Base-by-base conservation (phyloP, 2,329 filamentous ascomycete species). In the Colletotrichum sp. region DNA sequence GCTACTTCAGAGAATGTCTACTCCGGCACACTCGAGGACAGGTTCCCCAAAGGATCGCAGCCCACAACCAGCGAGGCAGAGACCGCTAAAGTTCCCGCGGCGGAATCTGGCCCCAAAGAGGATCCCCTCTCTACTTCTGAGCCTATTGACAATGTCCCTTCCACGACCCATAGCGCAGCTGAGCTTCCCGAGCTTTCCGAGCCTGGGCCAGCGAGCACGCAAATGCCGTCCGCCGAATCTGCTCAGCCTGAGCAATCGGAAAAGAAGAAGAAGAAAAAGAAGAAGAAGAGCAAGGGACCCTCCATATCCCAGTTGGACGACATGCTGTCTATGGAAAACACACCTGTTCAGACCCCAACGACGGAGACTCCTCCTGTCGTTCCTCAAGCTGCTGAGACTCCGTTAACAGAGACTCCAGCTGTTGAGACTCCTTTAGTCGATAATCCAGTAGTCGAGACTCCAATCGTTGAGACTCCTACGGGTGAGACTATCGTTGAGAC, bases 211-310 rank as follows among this genome's bases (percentile, higher is more conserved):
- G 21, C 28, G 30, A 24, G 13, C 16, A 52, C 28, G n/a, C 64
- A 65, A 13, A 52, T 52, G 32, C 28, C 63, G n/a, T 30, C 57
- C 9, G 72, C 77, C 15, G 73, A 77, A 18, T 36, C 57, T 64
- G 43, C 48, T 6, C 65, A 75, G 36, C 61, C 69, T 13, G 78
- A 78, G 24, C 64, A 66, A 26, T 67, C 71, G 28, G 74, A 66
- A 16, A 82, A 79, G 67, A 78, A 81, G 34, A 79, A 79, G 75
- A 79, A 81, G 70, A 80, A 80, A 61, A 78, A 77, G 63, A 79
- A 77, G 63, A 79, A 77, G 77, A 79, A 76, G 75, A 75, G 67
- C 28, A 77, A 75, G 69, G 60, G 71, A 26, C 30, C 34, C 2
- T 73, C 52, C 2, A 28, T 66, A 1, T 60, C 75, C 9, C 69